Base-by-base conservation (phyloP, 2,329 filamentous ascomycete species). In the Geosmithia putterillii region DNA sequence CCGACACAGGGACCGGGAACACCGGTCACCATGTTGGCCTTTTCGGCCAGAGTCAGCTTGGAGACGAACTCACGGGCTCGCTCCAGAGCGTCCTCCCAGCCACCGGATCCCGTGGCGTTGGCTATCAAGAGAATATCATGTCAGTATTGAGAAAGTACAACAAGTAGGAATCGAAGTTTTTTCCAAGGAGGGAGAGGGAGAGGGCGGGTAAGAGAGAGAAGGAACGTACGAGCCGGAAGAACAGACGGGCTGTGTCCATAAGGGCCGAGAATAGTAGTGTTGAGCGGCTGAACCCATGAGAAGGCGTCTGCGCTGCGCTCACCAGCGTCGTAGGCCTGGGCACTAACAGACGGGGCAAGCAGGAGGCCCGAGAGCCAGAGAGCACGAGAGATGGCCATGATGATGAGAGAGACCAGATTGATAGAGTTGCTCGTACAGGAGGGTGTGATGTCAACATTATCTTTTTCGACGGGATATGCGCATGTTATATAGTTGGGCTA, bases 241-340 rank as follows among this genome's bases (percentile, higher is more conserved):
- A 60, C 56, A 2, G 61, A 46, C 9, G 57, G 57, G 4, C 61
- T 63, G 50, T 64, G 57, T 15, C 63, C 63, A 36, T 65, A 65
- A 17, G 54, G 59, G 20, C 57, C 58, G 12, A 65, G 53, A 35
- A 66, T 65, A 20, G 59, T 62, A 3, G 63, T 66, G 51, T 66
- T 60, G 41, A 57, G 45, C 4, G 63, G 63, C 48, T 66, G 63
- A n/a, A 65, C 55, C 47, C 59, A 61, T 47, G 47, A 56, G 48
- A 66, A 66, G 39, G 55, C 54, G 32, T 57, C 57, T 21, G 53
- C 51, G 22, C 42, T 34, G 20, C 55, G 54, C 3, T 44, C 47
- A 17, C 46, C 38, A 6, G 51, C 28, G 18, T 51, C 53, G 37
- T 53, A 61, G 19, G 47, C 45, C 40, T 61, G 58, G 10, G 51